Conservation (phyloP, 1,284 basidiomycete genomes). For the Cryptococcus floricola region DNA sequence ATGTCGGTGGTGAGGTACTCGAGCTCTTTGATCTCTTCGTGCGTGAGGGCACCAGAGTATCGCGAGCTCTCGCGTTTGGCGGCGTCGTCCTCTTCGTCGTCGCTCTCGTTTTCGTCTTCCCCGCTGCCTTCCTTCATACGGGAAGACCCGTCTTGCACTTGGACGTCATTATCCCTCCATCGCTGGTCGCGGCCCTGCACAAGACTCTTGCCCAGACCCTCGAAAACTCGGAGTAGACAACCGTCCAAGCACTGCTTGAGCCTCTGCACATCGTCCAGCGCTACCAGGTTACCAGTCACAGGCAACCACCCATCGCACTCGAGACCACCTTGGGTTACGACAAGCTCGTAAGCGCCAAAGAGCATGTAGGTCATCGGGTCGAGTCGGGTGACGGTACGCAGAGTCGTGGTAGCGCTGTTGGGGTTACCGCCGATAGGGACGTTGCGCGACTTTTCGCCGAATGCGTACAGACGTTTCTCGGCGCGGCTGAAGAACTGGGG, state of each 20-base stretch:
- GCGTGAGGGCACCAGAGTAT: slow-evolving; percentile 53
- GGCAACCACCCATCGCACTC: slow-evolving; percentile 91
- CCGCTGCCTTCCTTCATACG: slow-evolving; percentile 22
- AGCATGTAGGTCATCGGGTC: slow-evolving; percentile 89
- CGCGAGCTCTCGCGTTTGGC: background rate
- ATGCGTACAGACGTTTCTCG: slow-evolving; percentile 80
- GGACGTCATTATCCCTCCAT: slow-evolving; percentile 17
- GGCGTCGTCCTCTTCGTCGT: slow-evolving; percentile 58
- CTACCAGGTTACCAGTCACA: slow-evolving; percentile 69
- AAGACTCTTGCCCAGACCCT: slow-evolving; percentile 62
- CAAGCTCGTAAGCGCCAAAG: slow-evolving; percentile 80
- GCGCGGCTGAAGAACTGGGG: slow-evolving; percentile 48
- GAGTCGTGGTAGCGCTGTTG: slow-evolving; percentile 37
- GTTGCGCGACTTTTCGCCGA: slow-evolving; percentile 79
- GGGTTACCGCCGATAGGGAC: slow-evolving; percentile 38
- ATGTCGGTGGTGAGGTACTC: slow-evolving; percentile 69
- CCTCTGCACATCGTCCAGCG: slow-evolving; percentile 78
- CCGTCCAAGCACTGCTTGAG: slow-evolving; percentile 77
- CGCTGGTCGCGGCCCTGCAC: slow-evolving; percentile 29
- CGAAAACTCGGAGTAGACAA: slow-evolving; percentile 86
- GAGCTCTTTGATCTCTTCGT: slow-evolving; percentile 67
- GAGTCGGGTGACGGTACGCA: slow-evolving; percentile 78
- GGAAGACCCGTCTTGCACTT: slow-evolving; percentile 17
- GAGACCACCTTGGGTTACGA: slow-evolving; percentile 64
- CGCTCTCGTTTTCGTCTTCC: slow-evolving; percentile 52